Evolutionary conservation across 495 filamentous ascomycete species (phyloP).

Genomic region (Achaetomiella virescens): DNA sequence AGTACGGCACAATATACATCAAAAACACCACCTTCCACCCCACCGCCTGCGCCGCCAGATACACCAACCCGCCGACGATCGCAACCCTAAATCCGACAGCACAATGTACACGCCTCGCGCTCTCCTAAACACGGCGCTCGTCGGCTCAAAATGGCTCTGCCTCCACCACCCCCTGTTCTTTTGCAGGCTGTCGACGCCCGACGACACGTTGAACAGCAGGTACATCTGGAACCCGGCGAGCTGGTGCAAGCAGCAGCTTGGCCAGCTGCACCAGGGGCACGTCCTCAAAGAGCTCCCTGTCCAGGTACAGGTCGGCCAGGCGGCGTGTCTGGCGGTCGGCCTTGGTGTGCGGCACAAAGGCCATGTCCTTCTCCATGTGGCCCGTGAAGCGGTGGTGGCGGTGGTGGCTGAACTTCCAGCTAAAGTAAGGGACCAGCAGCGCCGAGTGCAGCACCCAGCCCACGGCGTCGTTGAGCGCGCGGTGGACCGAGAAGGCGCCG

Average conservation of each 20-base stretch:
- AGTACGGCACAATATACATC: constrained; percentile 87
- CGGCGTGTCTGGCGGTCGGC: constrained; percentile 61
- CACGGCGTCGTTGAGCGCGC: constrained; percentile 72
- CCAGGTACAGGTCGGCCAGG: constrained; percentile 48
- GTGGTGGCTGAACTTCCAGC: constrained; percentile 89
- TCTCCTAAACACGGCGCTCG: constrained; percentile 84
- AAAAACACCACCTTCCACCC: constrained; percentile 80
- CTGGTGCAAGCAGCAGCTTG: constrained; percentile 73
- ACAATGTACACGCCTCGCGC: constrained; percentile 80
- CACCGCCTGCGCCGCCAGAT: constrained; percentile 59
- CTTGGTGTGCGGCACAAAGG: constrained; percentile 82
- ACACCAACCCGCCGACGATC: constrained; percentile 45
- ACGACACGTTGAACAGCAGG: constrained; percentile 78
- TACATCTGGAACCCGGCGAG: constrained; percentile 86
- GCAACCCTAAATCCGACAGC: constrained; percentile 77
- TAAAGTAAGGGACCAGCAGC: constrained; percentile 81
- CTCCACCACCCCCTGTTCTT: constrained; percentile 65
- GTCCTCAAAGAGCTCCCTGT: constrained; percentile 84
- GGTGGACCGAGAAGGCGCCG: constrained; percentile 75
- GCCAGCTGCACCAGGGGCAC: constrained; percentile 75
- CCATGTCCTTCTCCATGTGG: constrained; percentile 95
- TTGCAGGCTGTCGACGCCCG: constrained; percentile 79
- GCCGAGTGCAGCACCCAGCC: constrained; percentile 78
- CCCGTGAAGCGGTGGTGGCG: constrained; percentile 96
- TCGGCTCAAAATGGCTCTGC: constrained; percentile 91